Evolutionary conservation across 805 yeast species (phyloP).

Genomic region (Kluyveromyces aestuarii): DNA sequence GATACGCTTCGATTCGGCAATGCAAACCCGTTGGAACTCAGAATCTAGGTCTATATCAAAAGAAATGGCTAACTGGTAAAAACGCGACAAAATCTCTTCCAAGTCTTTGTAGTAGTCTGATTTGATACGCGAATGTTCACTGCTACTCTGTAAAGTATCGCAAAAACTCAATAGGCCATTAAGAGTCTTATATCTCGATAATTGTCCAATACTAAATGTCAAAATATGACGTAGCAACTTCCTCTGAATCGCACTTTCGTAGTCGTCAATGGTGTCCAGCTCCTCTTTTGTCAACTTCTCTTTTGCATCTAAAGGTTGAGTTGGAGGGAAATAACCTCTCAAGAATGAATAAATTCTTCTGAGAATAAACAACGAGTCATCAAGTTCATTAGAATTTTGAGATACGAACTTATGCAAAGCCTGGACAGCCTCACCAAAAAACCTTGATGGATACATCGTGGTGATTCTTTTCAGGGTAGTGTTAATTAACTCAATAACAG

Average conservation of each 20-base stretch:
- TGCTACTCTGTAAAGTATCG: slow-evolving; percentile 25
- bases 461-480: slow-evolving; percentile 50
- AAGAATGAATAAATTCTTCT: slow-evolving; percentile 59
- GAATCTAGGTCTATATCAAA: slow-evolving; percentile 54
- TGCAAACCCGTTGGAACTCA: slow-evolving; percentile 28
- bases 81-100: slow-evolving; percentile 32
- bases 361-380: slow-evolving; percentile 34
- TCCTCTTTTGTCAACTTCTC: slow-evolving; percentile 28
- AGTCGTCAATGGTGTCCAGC: slow-evolving; percentile 35
- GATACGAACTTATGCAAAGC: slow-evolving; percentile 46
- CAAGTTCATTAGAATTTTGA: slow-evolving; percentile 29
- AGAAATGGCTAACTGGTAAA: slow-evolving; percentile 46
- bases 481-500: slow-evolving; percentile 54
- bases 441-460: slow-evolving; percentile 72
- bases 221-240: slow-evolving; percentile 54
- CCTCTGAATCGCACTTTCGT: slow-evolving; percentile 56
- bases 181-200: slow-evolving; percentile 23
- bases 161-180: slow-evolving; percentile 7
- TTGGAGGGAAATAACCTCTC: slow-evolving; percentile 47
- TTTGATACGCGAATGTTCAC: slow-evolving; percentile 12
- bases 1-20: slow-evolving; percentile 33
- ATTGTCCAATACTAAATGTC: slow-evolving; percentile 40
- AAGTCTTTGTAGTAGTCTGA: slow-evolving; percentile 19
- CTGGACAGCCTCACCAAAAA: slow-evolving; percentile 58
- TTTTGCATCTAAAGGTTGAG: slow-evolving; percentile 30